Evolutionary conservation across 2,329 filamentous ascomycete genomes (phyloP).

Genomic region (Pestalotiopsis sp.): DNA sequence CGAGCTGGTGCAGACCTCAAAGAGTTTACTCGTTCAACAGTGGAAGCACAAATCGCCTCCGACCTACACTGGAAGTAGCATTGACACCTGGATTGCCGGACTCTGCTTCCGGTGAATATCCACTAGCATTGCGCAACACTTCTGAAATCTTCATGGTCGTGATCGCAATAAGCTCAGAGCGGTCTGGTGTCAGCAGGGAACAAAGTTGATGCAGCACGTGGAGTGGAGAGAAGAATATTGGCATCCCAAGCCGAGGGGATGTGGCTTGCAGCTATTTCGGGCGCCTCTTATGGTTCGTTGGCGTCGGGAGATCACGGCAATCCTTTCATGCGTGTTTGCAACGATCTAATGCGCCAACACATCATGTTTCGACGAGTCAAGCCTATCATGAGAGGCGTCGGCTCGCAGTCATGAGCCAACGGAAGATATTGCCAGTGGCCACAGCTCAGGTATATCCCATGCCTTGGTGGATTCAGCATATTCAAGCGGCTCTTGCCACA

Average conservation of each 20-base stretch:
- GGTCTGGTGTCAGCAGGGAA: conserved; percentile 4
- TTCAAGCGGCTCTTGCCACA: conserved; percentile 26
- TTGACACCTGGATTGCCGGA: background rate
- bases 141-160: background rate
- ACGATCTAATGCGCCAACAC: background rate
- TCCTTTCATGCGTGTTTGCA: background rate
- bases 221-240: background rate
- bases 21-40: conserved; percentile 61
- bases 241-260: background rate
- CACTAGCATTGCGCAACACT: background rate
- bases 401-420: background rate
- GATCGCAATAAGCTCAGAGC: background rate
- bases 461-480: conserved; percentile 17
- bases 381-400: conserved; percentile 1
- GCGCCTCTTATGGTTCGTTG: background rate
- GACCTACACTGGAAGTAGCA: conserved; percentile 59
- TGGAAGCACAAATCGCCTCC: conserved; percentile 46
- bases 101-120: background rate
- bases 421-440: background rate
- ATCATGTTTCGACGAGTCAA: conserved; percentile 4
- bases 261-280: background rate
- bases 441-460: background rate
- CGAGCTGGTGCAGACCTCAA: conserved; percentile 52
- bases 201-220: background rate
- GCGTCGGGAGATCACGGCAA: background rate